phyloP scores from a whole-genome alignment of 352 stramenopile genomes.

The Globisporangium sylvaticum region DNA sequence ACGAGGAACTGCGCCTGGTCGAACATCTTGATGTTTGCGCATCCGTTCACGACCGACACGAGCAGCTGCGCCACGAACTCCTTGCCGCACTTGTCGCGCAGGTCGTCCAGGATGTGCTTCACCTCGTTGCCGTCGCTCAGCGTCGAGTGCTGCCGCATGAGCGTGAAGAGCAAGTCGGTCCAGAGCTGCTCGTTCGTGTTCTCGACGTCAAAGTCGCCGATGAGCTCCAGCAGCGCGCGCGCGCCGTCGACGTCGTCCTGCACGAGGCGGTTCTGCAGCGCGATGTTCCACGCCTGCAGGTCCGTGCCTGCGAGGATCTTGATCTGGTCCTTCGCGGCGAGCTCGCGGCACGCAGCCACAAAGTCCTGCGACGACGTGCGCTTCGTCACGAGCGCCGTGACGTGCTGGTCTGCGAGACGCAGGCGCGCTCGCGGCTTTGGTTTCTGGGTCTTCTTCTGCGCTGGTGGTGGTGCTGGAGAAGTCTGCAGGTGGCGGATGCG shows the following conservation, averaged over 20 bases:
- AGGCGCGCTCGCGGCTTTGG: conserved; percentile 10
- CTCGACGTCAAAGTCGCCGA: conserved; percentile 35
- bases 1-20: conserved; percentile 40
- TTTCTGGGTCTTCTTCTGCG: conserved; percentile 14
- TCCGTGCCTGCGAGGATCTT: conserved; percentile 45
- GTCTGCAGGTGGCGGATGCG: conserved; percentile 8
- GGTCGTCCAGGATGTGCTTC: conserved; percentile 26
- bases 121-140: conserved; percentile 29
- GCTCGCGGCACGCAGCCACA: conserved; percentile 27
- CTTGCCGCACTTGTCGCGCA: conserved; percentile 32
- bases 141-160: conserved; percentile 44
- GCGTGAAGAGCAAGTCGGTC: conserved; percentile 71
- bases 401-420: conserved; percentile 27
- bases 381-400: conserved; percentile 34
- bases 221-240: conserved; percentile 43
- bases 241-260: conserved; percentile 41
- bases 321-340: conserved; percentile 39
- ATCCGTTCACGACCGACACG: conserved; percentile 59
- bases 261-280: conserved; percentile 49
- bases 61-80: conserved; percentile 43
- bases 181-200: conserved; percentile 59
- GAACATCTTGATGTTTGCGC: conserved; percentile 62
- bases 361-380: conserved; percentile 30
- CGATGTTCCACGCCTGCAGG: conserved; percentile 51
- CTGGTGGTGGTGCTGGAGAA: not conserved